Evolutionary conservation across 108 stramenopile species (phyloP).

Genomic region (Conticribra weissflogii): DNA sequence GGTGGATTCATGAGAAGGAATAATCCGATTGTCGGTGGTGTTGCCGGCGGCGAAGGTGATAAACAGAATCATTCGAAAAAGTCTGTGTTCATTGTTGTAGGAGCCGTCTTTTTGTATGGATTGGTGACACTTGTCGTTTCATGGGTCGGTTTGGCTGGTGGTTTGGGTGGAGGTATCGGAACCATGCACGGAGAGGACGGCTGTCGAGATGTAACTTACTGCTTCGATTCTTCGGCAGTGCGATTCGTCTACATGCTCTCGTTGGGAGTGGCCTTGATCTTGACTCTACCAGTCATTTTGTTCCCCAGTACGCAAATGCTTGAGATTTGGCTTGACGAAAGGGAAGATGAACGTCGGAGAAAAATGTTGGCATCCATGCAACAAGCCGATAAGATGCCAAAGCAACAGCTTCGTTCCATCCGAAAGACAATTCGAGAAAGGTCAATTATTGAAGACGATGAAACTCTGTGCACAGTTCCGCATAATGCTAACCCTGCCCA

Average conservation of each 20-base stretch:
- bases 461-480: neutral
- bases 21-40: too few relatives aligned
- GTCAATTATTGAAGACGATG: conserved; percentile 24
- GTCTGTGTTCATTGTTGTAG: conserved; percentile 43
- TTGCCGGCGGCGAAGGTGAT: neutral
- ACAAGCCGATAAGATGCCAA: neutral
- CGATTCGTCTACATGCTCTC: conserved; percentile 50
- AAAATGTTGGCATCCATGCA: conserved; percentile 24
- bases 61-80: conserved; percentile 2
- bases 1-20: conserved; percentile 2
- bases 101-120: conserved; percentile 47
- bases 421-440: conserved; percentile 11
- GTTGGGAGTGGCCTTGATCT: conserved; percentile 43
- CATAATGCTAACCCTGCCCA: neutral
- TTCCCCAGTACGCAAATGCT: conserved; percentile 55
- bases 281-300: conserved; percentile 54
- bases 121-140: conserved; percentile 41
- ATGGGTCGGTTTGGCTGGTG: conserved; percentile 50
- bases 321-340: conserved; percentile 51
- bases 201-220: conserved; percentile 49
- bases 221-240: conserved; percentile 34
- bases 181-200: conserved; percentile 45
- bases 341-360: conserved; percentile 36
- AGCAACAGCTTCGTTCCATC: conserved; percentile 7
- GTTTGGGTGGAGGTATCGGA: conserved; percentile 49